A percentile compares a stretch with the other conserved stretches of the same genome.
Conservation (phyloP, 106 monocot species). For the Dendrobium catenatum region DNA sequence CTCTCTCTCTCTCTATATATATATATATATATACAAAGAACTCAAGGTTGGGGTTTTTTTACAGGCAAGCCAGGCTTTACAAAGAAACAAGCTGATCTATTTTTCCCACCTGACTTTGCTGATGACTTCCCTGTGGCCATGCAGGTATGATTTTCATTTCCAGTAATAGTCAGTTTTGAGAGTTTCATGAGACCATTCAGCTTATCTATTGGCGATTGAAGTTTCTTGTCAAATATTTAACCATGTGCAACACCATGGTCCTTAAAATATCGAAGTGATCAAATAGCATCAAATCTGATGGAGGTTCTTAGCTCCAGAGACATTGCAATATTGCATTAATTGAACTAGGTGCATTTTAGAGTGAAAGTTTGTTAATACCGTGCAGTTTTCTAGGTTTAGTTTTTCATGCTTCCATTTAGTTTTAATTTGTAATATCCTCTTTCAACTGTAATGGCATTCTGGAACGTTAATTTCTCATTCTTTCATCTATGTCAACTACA, state of each 20-base stretch:
- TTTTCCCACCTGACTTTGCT: conserved; percentile 97
- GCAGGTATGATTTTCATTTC: conserved; percentile 55
- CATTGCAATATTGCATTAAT: background rate
- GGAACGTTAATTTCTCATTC: too few relatives aligned
- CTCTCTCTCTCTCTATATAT: too few relatives aligned
- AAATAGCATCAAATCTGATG: background rate
- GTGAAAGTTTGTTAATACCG: background rate
- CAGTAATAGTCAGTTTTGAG: background rate
- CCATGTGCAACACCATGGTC: background rate
- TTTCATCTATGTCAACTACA: too few relatives aligned
- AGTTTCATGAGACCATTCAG: background rate
- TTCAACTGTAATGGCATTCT: too few relatives aligned
- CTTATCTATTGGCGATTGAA: background rate
- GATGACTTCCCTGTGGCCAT: conserved; percentile 98
- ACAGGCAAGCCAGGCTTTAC: conserved; percentile 89
- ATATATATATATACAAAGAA: too few relatives aligned
- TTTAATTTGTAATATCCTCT: background rate
- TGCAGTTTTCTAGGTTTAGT: background rate
- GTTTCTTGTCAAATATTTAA: background rate
- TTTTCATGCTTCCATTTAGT: background rate
- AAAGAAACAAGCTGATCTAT: conserved; percentile 97
- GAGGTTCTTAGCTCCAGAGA: background rate
- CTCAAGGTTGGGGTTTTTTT: background rate
- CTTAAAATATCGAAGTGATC: background rate
- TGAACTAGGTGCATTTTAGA: background rate